Conservation (phyloP, 2,329 filamentous ascomycete genomes). For the Fusarium sororula region DNA sequence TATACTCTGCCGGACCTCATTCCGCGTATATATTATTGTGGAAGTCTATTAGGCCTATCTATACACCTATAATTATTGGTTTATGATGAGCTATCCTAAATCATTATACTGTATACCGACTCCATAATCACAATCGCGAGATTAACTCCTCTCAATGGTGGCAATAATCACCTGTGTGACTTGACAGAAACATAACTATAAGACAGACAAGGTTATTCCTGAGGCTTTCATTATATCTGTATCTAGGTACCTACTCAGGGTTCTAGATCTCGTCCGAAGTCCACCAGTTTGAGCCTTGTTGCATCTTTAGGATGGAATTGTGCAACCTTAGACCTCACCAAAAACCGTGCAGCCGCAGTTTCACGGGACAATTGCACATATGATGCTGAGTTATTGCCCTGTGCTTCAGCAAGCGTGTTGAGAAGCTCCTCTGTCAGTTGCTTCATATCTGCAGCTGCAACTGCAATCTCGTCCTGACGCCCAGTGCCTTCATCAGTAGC, state of each 20-base stretch:
- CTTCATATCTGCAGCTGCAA: slow-evolving; percentile 66
- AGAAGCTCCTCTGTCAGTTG: slow-evolving; percentile 68
- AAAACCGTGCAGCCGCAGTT: slow-evolving; percentile 69
- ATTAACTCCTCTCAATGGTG: background rate
- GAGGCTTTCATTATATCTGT: background rate
- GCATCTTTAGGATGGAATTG: slow-evolving; percentile 73
- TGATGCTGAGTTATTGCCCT: slow-evolving; percentile 63
- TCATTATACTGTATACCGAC: background rate
- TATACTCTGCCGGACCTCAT: background rate
- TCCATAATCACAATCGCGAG: too few relatives aligned
- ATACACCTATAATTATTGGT: too few relatives aligned
- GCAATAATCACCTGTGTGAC: background rate
- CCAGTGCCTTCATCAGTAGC: slow-evolving; percentile 33
- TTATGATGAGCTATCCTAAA: background rate
- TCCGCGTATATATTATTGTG: background rate
- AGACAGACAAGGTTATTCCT: background rate
- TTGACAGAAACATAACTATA: background rate
- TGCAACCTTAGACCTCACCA: slow-evolving; percentile 72
- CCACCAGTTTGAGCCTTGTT: slow-evolving; percentile 65
- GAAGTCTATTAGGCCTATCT: background rate
- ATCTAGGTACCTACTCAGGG: slow-evolving; percentile 48
- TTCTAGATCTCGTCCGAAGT: slow-evolving; percentile 72
- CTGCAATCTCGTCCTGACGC: slow-evolving; percentile 58
- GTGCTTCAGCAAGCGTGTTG: slow-evolving; percentile 64
- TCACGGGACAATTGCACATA: slow-evolving; percentile 69